Evolutionary conservation across 106 monocot species (phyloP).

Genomic region (Vanilla planifolia): DNA sequence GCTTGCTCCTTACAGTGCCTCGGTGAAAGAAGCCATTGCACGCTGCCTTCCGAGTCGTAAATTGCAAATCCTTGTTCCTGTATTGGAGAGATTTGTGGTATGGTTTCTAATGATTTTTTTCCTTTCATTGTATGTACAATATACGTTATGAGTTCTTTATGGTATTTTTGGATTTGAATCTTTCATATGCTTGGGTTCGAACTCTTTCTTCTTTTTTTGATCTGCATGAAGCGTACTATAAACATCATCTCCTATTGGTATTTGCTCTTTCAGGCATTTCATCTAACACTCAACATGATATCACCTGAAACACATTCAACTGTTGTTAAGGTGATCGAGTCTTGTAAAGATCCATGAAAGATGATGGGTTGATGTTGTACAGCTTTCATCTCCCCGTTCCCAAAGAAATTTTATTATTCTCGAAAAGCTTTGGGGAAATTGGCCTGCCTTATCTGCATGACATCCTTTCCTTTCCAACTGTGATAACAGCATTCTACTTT

Average conservation of each 20-base stretch:
- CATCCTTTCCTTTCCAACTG: no score
- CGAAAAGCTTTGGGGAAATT: no score
- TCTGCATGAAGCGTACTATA: no score
- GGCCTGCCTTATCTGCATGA: no score
- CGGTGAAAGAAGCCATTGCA: constrained; percentile 71
- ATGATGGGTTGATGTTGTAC: constrained; percentile 44
- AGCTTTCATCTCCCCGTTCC: constrained; percentile 15
- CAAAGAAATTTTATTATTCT: no score
- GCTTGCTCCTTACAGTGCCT: constrained; percentile 34
- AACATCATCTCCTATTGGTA: no score
- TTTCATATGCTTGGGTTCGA: no score
- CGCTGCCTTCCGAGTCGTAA: constrained; percentile 69
- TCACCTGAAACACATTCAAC: constrained; percentile 77
- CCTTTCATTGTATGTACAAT: no score
- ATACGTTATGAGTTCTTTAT: no score
- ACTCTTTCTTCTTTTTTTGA: no score
- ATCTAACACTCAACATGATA: constrained; percentile 83
- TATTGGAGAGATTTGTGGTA: constrained; percentile 97
- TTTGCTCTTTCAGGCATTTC: constrained; percentile 54
- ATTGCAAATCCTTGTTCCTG: constrained; percentile 84
- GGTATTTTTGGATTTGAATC: no score
- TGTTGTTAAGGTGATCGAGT: constrained; percentile 74
- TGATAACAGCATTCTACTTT: no score
- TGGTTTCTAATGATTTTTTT: constrained; percentile 4
- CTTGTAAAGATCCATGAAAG: constrained; percentile 59